Conservation (phyloP, 768 basidiomycete species). For the Tricholoma bakamatsutake region DNA sequence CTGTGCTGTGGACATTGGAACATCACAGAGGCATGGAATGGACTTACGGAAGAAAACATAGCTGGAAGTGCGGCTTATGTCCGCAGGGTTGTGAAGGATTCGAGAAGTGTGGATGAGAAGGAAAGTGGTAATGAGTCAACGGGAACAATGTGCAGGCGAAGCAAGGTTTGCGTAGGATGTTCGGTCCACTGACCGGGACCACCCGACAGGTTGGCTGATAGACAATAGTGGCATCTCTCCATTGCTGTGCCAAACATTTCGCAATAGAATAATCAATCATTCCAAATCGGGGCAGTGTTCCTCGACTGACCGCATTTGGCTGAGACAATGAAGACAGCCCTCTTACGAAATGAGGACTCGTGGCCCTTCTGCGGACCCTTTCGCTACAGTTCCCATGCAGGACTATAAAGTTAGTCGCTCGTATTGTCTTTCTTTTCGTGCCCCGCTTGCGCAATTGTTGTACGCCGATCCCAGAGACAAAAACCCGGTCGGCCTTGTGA, state of each 20-base stretch:
- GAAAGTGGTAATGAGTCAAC: conserved; percentile 8
- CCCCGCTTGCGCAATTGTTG: conserved; percentile 66
- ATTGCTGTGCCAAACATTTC: conserved; percentile 33
- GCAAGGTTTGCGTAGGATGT: conserved; percentile 15
- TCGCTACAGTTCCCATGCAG: conserved; percentile 22
- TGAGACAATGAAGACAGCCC: conserved; percentile 27
- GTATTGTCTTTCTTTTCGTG: conserved; percentile 57
- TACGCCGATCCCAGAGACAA: conserved; percentile 40
- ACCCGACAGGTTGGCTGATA: conserved; percentile 17
- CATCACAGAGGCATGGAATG: neutral
- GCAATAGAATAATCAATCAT: conserved; percentile 19
- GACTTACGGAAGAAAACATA: neutral
- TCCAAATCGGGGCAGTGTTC: conserved; percentile 35
- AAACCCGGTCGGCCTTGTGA: conserved; percentile 38
- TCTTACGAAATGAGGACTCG: conserved; percentile 33
- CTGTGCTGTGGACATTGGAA: neutral
- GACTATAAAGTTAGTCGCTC: conserved; percentile 48
- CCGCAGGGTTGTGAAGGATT: conserved; percentile 10
- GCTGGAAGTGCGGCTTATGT: neutral
- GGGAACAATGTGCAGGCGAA: conserved; percentile 21
- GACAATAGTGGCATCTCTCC: conserved; percentile 42
- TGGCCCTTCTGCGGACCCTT: conserved; percentile 33
- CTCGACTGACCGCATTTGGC: conserved; percentile 25
- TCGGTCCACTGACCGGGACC: conserved; percentile 31
- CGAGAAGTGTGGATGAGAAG: conserved; percentile 26